phyloP scores from a whole-genome alignment of 2,329 filamentous ascomycete species.

The Tolypocladium ovalisporum region DNA sequence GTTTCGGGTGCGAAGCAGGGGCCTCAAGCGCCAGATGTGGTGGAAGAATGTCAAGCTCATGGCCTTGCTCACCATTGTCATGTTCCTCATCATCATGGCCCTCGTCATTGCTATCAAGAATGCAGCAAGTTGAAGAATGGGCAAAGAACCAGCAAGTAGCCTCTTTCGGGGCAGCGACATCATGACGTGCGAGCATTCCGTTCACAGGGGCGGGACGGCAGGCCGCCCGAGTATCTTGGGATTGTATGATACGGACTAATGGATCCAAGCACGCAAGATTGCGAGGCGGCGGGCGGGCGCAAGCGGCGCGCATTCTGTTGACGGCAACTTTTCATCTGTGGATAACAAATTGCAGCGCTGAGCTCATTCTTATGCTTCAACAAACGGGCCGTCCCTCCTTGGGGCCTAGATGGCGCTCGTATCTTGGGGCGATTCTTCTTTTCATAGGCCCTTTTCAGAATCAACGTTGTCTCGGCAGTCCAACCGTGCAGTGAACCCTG shows the following conservation, averaged over 20 bases:
- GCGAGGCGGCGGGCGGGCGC: background rate
- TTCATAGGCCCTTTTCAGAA: background rate
- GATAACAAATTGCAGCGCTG: background rate
- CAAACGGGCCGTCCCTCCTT: background rate
- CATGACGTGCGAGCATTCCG: background rate
- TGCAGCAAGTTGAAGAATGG: slow-evolving; percentile 4
- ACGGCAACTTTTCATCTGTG: background rate
- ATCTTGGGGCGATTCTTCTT: background rate
- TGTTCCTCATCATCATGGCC: slow-evolving; percentile 46
- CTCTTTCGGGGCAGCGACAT: background rate
- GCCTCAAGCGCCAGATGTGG: slow-evolving; percentile 91
- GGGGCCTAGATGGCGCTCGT: background rate
- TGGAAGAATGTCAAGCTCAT: slow-evolving; percentile 99
- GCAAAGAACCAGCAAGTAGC: background rate
- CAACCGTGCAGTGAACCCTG: background rate
- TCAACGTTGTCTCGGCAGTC: background rate
- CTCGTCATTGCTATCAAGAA: slow-evolving; percentile 44
- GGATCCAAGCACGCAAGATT: background rate
- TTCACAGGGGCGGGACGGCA: background rate
- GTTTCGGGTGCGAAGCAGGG: slow-evolving; percentile 78
- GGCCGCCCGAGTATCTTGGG: background rate
- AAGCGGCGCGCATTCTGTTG: background rate
- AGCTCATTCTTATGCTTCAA: background rate
- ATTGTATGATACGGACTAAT: background rate
- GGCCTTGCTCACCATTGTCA: slow-evolving; percentile 62